These are phyloP conservation scores for Cyclocybe aegerita DNA, from an alignment of 768 basidiomycete genomes.

Conservation along the genomic window DNA sequence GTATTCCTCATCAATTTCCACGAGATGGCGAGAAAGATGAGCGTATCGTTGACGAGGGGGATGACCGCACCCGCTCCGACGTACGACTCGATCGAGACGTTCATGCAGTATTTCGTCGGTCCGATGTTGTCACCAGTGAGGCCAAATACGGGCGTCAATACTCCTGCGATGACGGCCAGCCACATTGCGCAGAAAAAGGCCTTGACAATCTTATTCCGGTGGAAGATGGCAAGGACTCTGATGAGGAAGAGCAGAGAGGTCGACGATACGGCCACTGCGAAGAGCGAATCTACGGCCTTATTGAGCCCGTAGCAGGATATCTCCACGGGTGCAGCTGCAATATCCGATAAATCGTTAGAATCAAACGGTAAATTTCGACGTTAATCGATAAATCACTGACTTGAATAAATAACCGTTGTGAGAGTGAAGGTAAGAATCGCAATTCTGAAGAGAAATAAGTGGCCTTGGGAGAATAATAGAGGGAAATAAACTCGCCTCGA, in stretches of 20 bases:
- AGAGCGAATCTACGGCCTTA: constrained; percentile 6
- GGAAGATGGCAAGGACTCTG: constrained; percentile 19
- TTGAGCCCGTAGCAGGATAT: constrained; percentile 1
- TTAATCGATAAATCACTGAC: too few relatives aligned
- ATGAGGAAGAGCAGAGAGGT: constrained; percentile 22
- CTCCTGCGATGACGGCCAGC: constrained; percentile 19
- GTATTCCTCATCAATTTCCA: constrained; percentile 17
- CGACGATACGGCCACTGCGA: constrained; percentile 10
- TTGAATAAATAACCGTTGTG: too few relatives aligned
- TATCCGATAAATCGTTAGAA: too few relatives aligned
- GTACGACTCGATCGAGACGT: constrained; percentile 8
- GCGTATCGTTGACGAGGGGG: constrained; percentile 21
- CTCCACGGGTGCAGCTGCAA: constrained; percentile 5
- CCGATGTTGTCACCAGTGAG: constrained; percentile 9
- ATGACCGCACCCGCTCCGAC: constrained; percentile 11
- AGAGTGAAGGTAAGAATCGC: too few relatives aligned
- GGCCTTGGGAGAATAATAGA: too few relatives aligned
- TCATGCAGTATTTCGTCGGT: constrained; percentile 18
- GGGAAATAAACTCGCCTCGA: too few relatives aligned
- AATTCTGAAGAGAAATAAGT: too few relatives aligned
- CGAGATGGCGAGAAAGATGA: constrained; percentile 28
- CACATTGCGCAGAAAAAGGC: constrained; percentile 23
- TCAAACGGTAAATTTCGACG: too few relatives aligned
- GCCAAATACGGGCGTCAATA: constrained; percentile 18
- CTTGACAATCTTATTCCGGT: constrained; percentile 11